Evolutionary conservation across 2,329 filamentous ascomycete species (phyloP), one percentile per base, ranked within the genome.

Genomic region (Cercospora beticola): DNA sequence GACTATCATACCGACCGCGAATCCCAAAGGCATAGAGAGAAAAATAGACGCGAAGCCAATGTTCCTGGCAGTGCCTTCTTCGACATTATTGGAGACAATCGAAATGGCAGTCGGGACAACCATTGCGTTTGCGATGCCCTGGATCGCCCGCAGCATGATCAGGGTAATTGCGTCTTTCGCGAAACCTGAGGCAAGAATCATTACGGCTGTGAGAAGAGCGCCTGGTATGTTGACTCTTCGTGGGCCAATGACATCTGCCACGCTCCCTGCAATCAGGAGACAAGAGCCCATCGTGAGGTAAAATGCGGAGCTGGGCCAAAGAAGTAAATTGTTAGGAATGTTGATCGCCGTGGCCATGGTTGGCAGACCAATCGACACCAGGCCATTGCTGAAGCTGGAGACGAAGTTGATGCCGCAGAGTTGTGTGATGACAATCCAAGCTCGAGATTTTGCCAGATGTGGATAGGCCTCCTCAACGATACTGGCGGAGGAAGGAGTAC

Each of bases 161-260:
- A 76, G 43, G 31, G 72, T 66, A 18, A 62, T 74, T 1, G 80
- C 81, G 2, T 75, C 80, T 23, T 70, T 71, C 14, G 79, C 75
- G 33, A 84, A 73, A 4, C 81, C 82, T 61, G 82, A 82, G 9
- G 77, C 73, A 28, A 81, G 78, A 43, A 83, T 78, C 3, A 84
- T 75, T 3, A 84, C 75, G 7, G 31, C 60, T 5, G 62, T 59
- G 8, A 69, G 31, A 12, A 72, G 62, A 26, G 79, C 82, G 3
- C 82, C 85, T 0, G 80, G 76, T 3, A 86, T 76, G 59, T 84
- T 83, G 72, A 85, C 81, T 33, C 79, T 71, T 64, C 81, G 76
- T 59, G 80, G 82, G 0, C 86, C 86, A 4, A 86, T 77, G 0
- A 85, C 81, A 77, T 87, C 85, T 18, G 84, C 81, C 8, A 87